Evolutionary conservation across 805 yeast species (phyloP), one percentile per base, ranked within the genome.

Genomic region (Schwanniomyces vanrijiae): DNA sequence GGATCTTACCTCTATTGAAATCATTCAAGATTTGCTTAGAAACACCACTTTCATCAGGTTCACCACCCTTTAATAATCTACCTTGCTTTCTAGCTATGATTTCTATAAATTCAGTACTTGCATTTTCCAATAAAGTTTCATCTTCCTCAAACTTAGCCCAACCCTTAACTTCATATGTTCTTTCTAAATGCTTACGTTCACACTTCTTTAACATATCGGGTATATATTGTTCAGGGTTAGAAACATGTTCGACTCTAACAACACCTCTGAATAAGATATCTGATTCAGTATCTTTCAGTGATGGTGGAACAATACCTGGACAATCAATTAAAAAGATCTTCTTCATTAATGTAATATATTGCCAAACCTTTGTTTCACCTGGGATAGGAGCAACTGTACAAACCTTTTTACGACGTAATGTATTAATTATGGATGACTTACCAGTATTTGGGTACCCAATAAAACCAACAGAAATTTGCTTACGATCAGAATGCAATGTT

Each of bases 371-470:
- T 29, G 99, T 92, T 66, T 92, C 99, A 66, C 99, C 99, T 25
- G 99, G 99, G 59, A 92, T 90, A 41, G 99, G 99, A 1, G 99
- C 99, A 41, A 92, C 98, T 39, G 80, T 84, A 73, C 98, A 94
- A 40, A 92, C 99, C 73, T 92, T 94, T 80, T 94, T 94, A 66
- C 85, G 84, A 64, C 97, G 83, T 58, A 92, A 75, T 2, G 98
- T 91, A 72, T 92, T 92, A 61, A 92, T 92, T 55, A 92, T 90
- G 37, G 96, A 88, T 1, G 98, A 92, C 65, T 92, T 92, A 55
- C 99, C 99, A n/a, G 97, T 87, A 64, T 92, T 92, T 55, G 99
- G 99, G 65, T 94, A 92, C 13, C 99, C 99, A 62, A 92, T 91
- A 60, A 92, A 88, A 2, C 99, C 99, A 48, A 92, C 97, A 18